Base-by-base conservation (phyloP, 257 asterid species). In the Nicotiana paniculata region DNA sequence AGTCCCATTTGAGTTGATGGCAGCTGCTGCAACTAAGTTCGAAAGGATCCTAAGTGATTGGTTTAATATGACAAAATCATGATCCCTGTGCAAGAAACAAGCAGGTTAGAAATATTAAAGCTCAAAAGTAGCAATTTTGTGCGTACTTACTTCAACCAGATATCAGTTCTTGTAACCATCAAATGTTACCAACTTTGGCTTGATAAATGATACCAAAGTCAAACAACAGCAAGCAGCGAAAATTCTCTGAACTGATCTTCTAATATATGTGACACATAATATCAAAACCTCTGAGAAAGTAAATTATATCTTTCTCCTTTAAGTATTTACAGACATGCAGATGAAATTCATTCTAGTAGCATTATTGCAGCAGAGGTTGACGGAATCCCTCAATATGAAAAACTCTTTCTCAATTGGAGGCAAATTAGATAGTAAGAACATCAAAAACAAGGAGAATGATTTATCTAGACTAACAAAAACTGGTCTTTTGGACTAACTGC, bases 21-120 rank as follows among this genome's bases (percentile, higher is more conserved):
- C 97, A 80, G 91, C 97, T 28, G 97, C 98, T 12, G 92, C 92
- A 83, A 90, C 89, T 85, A 96, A 87, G 88, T 96, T 96, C 28
- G 91, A 90, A 86, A 96, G 93, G 77, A 96, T 93, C 87, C 97
- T 88, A 86, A 96, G 86, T 64, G 97, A 93, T 87, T 93, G 99
- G 87, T 92, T 92, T 82, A 91, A 86, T 64, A 83, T 86, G 77
- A 90, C 84, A 74, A 82, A 82, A 84, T 93, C 96, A 51, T 90
- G 91, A 89, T 90, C 97, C 91, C 99, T 96, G 86, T 32, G 83
- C 43, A 80, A 61, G 80, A 75, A 75, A 43, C 80, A 51, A 51
- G 64, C 64, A 75, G 43, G 51, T 48, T 69, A 57, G 61, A 61
- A 43, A 51, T 55, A 74, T 30, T 58, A 79, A 81, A n/a, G 72